Conservation (phyloP, 176 grass and related monocot genomes). For the Ensete ventricosum region DNA sequence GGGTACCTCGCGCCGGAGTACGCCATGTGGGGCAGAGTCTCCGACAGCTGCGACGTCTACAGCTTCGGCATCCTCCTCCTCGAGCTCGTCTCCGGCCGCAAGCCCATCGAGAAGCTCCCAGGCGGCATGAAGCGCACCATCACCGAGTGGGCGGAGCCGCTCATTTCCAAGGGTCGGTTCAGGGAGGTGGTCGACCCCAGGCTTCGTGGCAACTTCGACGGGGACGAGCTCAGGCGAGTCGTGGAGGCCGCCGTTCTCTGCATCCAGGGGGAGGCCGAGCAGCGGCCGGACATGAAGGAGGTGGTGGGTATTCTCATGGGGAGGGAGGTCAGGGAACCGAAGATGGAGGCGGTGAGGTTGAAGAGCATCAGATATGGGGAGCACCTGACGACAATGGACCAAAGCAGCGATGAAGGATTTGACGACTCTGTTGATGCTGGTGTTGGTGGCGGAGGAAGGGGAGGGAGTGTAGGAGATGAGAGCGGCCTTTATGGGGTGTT, state of each 20-base stretch:
- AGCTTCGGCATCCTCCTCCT: constrained; percentile 26
- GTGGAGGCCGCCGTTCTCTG: constrained; percentile 14
- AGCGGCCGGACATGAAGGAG: constrained; percentile 18
- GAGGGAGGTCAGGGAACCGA: not conserved
- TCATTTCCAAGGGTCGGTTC: constrained; percentile 9
- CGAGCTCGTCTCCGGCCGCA: constrained; percentile 20
- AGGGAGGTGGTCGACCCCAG: constrained; percentile 7
- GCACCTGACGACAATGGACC: constrained; percentile 41
- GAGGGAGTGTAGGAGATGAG: constrained; percentile 31
- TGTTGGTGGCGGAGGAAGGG: not conserved
- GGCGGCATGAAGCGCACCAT: constrained; percentile 18
- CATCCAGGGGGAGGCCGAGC: constrained; percentile 18
- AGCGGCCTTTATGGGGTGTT: constrained; percentile 52
- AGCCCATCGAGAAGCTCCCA: constrained; percentile 28
- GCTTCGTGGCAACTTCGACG: not conserved
- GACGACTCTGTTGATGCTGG: not conserved
- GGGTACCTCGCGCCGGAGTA: constrained; percentile 24
- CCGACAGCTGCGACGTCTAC: constrained; percentile 25
- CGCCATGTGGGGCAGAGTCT: constrained; percentile 25
- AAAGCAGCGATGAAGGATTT: constrained; percentile 24
- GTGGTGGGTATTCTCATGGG: constrained; percentile 11
- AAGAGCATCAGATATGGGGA: constrained; percentile 50
- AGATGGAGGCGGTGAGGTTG: constrained; percentile 17
- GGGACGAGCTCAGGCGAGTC: constrained; percentile 10
- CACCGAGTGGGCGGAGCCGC: constrained; percentile 23